Conservation (phyloP, 352 stramenopile genomes). For the Blastocystis sp. region DNA sequence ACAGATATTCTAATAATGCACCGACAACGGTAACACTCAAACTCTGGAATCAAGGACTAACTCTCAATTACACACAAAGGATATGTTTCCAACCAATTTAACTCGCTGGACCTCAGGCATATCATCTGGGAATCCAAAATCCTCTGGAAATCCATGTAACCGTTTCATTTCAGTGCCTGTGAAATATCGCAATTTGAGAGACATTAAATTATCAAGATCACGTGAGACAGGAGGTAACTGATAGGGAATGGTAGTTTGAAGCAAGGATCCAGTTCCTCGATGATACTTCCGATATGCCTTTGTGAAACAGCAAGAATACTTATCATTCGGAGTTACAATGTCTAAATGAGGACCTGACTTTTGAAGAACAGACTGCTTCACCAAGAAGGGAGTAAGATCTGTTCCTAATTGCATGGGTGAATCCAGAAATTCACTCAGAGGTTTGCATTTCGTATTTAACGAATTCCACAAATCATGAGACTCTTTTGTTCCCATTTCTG, state of each 20-base stretch:
- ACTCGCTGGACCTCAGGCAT: constrained; percentile 18
- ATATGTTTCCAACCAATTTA: constrained; percentile 56
- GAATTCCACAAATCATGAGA: constrained; percentile 57
- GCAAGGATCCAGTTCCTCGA: constrained; percentile 34
- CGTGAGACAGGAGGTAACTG: not conserved
- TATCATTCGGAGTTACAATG: constrained; percentile 40
- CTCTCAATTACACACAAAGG: not conserved
- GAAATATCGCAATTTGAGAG: constrained; percentile 29
- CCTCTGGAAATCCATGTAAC: constrained; percentile 44
- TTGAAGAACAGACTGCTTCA: not conserved
- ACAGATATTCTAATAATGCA: constrained; percentile 23
- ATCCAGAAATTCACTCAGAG: constrained; percentile 14
- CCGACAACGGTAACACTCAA: constrained; percentile 45
- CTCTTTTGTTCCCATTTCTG: constrained; percentile 62
- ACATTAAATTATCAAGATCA: constrained; percentile 14
- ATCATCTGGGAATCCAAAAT: constrained; percentile 49
- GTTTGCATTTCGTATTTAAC: constrained; percentile 27
- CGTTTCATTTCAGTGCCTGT: constrained; percentile 50
- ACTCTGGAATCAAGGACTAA: not conserved
- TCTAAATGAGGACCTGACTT: constrained; percentile 49
- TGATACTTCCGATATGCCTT: constrained; percentile 60
- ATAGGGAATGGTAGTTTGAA: constrained; percentile 30
- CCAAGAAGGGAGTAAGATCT: constrained; percentile 14
- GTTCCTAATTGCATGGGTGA: not conserved
- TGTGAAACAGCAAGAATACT: constrained; percentile 58